Evolutionary conservation across 2,329 filamentous ascomycete species (phyloP).

Genomic region (Stylonectria norvegica): DNA sequence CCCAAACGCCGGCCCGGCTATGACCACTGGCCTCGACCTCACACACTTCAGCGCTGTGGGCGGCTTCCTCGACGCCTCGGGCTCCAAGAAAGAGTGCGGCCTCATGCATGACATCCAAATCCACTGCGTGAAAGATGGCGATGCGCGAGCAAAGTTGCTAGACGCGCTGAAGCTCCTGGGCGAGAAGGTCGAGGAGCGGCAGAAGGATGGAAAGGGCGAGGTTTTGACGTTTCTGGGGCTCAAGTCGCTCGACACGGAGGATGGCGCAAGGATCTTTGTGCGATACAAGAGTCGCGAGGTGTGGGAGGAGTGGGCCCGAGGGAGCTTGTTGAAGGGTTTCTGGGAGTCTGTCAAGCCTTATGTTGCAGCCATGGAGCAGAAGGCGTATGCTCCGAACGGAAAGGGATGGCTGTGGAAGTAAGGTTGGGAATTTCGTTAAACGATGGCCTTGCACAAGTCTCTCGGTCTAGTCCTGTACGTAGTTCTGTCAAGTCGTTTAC

Average conservation of each 20-base stretch:
- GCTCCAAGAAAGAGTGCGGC: constrained; percentile 18
- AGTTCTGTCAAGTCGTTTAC: too few species aligned
- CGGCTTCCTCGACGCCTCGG: constrained; percentile 20
- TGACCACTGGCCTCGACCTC: constrained; percentile 24
- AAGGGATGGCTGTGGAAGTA: constrained; percentile 27
- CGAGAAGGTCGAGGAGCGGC: constrained; percentile 12
- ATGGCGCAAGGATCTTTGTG: constrained; percentile 19
- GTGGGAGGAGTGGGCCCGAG: constrained; percentile 19
- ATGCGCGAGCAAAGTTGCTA: constrained; percentile 11
- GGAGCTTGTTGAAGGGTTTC: constrained; percentile 15
- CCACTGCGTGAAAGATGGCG: constrained; percentile 10
- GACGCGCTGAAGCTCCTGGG: constrained; percentile 15
- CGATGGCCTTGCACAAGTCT: too few species aligned
- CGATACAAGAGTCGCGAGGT: constrained; percentile 18
- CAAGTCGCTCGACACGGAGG: constrained; percentile 20
- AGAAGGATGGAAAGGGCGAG: constrained; percentile 12
- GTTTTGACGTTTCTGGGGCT: constrained; percentile 21
- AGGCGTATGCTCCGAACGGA: constrained; percentile 19
- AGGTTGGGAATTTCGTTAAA: too few species aligned
- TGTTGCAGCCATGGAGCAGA: constrained; percentile 17
- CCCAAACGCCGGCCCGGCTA: constrained; percentile 15
- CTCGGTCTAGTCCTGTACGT: too few species aligned
- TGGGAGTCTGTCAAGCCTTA: constrained; percentile 19
- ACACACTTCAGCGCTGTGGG: constrained; percentile 20
- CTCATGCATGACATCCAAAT: constrained; percentile 24